Base-by-base conservation (phyloP, 164 flowering plant genomes). In the Houttuynia cordata region DNA sequence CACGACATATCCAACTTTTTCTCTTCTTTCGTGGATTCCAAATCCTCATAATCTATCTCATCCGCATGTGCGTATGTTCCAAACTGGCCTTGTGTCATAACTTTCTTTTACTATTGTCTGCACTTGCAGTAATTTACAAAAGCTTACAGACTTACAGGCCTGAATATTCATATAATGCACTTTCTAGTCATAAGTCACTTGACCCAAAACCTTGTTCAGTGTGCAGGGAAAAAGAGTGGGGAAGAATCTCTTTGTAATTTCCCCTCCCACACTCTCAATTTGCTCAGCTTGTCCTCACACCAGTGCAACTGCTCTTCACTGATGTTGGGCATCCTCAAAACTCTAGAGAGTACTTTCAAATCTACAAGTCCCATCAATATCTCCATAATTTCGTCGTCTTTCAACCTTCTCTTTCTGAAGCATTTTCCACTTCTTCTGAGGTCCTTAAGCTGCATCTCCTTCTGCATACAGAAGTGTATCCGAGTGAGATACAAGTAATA, bases 251-350 rank as follows among this genome's bases (percentile, higher is more conserved):
- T 86, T 45, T 82, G 88, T 15, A 90, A 70, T 67, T 81, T 84
- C 52, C 96, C 89, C 57, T 85, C 82, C 64, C 75, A 62, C 34
- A 93, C 57, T 56, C 75, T 86, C 51, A 90, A 77, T 79, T 79
- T 87, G 75, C 78, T 80, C 88, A 86, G 82, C 78, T 93, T 93
- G 58, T 82, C 83, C 66, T 88, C 92, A 67, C 96, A 87, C 99
- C 99, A 93, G 20, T 83, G 88, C 69, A 93, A 56, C 66, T 87
- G 94, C 56, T 83, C 87, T 60, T 85, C 82, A 66, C 70, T 79
- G 24, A 90, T 53, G 14, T 78, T 84, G 18, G 50, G 65, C 92
- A 78, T 90, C 70, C 86, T 88, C 72, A 93, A 63, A 39, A 86
- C 97, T 68, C 99, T 86, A 6, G 92, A 88, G 42, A 88, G 95